These are phyloP conservation scores for Nigrospora oryzae DNA, from an alignment of 2,329 filamentous ascomycete species.

Conservation along the genomic window DNA sequence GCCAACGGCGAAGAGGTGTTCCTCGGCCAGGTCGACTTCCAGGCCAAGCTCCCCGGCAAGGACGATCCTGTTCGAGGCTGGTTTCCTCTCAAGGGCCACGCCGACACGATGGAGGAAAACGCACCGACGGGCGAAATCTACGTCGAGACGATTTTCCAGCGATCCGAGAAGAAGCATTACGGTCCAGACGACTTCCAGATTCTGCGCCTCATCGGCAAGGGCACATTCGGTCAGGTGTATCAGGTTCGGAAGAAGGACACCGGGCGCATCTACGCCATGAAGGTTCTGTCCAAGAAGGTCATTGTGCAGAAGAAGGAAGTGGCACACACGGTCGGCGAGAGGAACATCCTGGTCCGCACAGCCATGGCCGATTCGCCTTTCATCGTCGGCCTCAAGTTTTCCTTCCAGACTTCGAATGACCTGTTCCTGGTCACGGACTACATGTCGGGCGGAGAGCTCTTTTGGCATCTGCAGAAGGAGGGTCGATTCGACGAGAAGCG, in stretches of 20 bases:
- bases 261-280: conserved; percentile 95
- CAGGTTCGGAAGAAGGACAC: conserved; percentile 98
- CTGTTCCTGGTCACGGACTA: conserved; percentile 98
- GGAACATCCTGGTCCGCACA: conserved; percentile 93
- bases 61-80: conserved; percentile 72
- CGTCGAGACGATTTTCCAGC: conserved; percentile 78
- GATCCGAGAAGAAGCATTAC: conserved; percentile 81
- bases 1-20: conserved; percentile 73
- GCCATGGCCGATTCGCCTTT: conserved; percentile 94
- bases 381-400: conserved; percentile 96
- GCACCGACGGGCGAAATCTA: conserved; percentile 81
- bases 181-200: conserved; percentile 96
- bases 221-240: conserved; percentile 97
- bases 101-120: conserved; percentile 62
- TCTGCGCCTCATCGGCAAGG: conserved; percentile 91
- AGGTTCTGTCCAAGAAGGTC: conserved; percentile 97
- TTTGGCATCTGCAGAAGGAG: conserved; percentile 98
- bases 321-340: conserved; percentile 90
- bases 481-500: conserved; percentile 90
- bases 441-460: conserved; percentile 97
- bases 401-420: conserved; percentile 94
- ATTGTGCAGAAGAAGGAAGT: conserved; percentile 99
- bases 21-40: conserved; percentile 80
- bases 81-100: conserved; percentile 72
- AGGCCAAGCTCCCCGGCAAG: conserved; percentile 55